Percentiles rank a stretch among this genome's conserved stretches.
These are phyloP conservation scores for Candida taoyuanica DNA, from an alignment of 805 yeast genomes.

Conservation along the genomic window DNA sequence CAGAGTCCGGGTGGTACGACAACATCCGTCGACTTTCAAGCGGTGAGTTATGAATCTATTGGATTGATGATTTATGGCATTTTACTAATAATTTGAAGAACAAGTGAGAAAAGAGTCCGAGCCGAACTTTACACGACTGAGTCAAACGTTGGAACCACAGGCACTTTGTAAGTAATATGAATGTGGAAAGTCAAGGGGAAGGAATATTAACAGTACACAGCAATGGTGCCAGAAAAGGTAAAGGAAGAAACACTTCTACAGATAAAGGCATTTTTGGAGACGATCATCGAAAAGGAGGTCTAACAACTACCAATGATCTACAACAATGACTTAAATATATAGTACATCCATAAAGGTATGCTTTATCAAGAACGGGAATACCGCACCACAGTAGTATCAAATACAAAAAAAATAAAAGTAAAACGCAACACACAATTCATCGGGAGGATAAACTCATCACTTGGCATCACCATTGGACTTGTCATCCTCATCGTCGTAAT, in stretches of 20 bases:
- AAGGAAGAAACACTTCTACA: constrained; percentile 53
- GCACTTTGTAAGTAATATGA: constrained; percentile 48
- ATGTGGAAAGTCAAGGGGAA: too few species aligned
- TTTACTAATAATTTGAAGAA: constrained; percentile 16
- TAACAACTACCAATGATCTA: neutral
- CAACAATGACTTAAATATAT: neutral
- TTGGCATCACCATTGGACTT: constrained; percentile 15
- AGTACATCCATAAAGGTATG: constrained; percentile 6
- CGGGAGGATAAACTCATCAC: too few species aligned
- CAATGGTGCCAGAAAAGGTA: constrained; percentile 62
- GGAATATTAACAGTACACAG: constrained; percentile 25
- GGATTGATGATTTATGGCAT: neutral
- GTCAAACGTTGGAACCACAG: constrained; percentile 51
- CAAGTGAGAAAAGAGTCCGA: constrained; percentile 38
- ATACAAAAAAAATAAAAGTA: constrained; percentile 2
- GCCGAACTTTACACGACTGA: constrained; percentile 49
- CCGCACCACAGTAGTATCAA: constrained; percentile 2
- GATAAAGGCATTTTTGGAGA: constrained; percentile 56
- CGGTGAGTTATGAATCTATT: constrained; percentile 29
- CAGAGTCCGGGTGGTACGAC: constrained; percentile 85
- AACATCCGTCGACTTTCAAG: constrained; percentile 58
- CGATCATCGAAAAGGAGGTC: constrained; percentile 36
- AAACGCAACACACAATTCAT: too few species aligned
- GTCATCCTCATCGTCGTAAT: constrained; percentile 34
- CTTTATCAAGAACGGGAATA: neutral